Percentiles rank a stretch among this genome's conserved stretches.
Conservation (phyloP, 179 eudicot genomes). For the Spergularia azorica region DNA sequence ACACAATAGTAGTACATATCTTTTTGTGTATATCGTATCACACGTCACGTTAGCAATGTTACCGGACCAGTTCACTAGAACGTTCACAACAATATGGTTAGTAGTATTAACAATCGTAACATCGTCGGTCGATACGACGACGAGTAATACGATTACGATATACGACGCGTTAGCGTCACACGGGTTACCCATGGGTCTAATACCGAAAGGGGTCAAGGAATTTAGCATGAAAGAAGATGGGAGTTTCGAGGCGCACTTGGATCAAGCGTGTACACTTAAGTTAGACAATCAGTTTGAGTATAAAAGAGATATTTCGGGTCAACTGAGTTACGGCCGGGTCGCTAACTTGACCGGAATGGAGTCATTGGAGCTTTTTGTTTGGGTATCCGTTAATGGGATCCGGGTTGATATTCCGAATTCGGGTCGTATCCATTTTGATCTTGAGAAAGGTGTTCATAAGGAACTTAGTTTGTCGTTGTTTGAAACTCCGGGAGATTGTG, state of each 20-base stretch:
- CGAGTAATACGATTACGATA: conserved; percentile 32
- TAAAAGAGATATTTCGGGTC: conserved; percentile 60
- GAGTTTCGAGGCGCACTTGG: conserved; percentile 52
- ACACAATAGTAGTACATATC: not conserved
- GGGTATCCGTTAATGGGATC: conserved; percentile 77
- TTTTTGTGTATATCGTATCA: not conserved
- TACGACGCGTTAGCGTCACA: conserved; percentile 57
- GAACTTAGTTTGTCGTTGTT: conserved; percentile 73
- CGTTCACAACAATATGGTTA: not conserved
- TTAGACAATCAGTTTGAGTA: conserved; percentile 76
- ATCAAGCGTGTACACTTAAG: conserved; percentile 69
- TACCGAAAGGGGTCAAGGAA: conserved; percentile 68
- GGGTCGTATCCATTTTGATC: conserved; percentile 82
- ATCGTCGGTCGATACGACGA: not conserved
- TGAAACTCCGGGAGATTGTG: conserved; percentile 69
- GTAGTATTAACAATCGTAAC: not conserved
- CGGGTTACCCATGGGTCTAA: conserved; percentile 69
- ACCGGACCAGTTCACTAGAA: not conserved
- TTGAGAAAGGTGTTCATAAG: conserved; percentile 70
- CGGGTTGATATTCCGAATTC: conserved; percentile 84
- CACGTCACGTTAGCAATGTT: conserved; percentile 25
- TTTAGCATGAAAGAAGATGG: conserved; percentile 50
- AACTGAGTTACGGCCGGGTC: conserved; percentile 54
- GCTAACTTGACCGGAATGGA: conserved; percentile 63
- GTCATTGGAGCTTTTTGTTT: conserved; percentile 78